Percentiles rank a stretch among this genome's conserved stretches.
These are phyloP conservation scores for Lasiodiplodia sp. DNA, from an alignment of 2,329 filamentous ascomycete species.

Conservation along the genomic window DNA sequence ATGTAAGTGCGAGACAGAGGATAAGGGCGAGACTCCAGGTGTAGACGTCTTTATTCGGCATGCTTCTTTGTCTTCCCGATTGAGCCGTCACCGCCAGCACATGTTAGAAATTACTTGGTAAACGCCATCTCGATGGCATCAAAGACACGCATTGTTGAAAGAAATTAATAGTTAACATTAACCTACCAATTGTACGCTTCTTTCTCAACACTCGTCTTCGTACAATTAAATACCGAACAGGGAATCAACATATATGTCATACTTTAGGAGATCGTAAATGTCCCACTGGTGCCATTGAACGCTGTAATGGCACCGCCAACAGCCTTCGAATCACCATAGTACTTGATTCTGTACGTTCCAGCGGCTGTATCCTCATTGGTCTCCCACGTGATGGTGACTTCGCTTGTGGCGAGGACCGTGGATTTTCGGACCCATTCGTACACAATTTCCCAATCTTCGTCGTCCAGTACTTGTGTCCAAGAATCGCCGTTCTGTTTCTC, in stretches of 20 bases:
- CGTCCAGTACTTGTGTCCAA: constrained; percentile 75
- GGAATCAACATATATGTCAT: neutral
- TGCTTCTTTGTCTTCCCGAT: constrained; percentile 13
- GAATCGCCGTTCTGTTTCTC: constrained; percentile 64
- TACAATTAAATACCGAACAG: neutral
- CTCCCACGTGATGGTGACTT: constrained; percentile 83
- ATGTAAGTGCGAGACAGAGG: neutral
- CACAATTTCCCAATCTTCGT: constrained; percentile 83
- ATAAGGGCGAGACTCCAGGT: neutral
- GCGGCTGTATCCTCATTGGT: constrained; percentile 58
- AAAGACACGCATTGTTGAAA: constrained; percentile 3
- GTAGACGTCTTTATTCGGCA: neutral
- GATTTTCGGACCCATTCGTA: constrained; percentile 81
- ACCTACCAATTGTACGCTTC: neutral
- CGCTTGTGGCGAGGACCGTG: constrained; percentile 73
- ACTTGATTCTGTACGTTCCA: constrained; percentile 80
- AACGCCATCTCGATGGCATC: neutral
- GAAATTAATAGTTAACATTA: neutral
- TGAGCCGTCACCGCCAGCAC: neutral
- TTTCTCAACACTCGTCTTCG: neutral
- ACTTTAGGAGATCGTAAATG: constrained; percentile 11
- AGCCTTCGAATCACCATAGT: constrained; percentile 84
- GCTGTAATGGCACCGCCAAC: constrained; percentile 66
- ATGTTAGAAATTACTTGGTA: neutral
- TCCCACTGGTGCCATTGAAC: constrained; percentile 69